Percentiles rank a stretch among this genome's conserved stretches.
Conservation (phyloP, 2,329 filamentous ascomycete species). For the Westerdykella aurantiaca region DNA sequence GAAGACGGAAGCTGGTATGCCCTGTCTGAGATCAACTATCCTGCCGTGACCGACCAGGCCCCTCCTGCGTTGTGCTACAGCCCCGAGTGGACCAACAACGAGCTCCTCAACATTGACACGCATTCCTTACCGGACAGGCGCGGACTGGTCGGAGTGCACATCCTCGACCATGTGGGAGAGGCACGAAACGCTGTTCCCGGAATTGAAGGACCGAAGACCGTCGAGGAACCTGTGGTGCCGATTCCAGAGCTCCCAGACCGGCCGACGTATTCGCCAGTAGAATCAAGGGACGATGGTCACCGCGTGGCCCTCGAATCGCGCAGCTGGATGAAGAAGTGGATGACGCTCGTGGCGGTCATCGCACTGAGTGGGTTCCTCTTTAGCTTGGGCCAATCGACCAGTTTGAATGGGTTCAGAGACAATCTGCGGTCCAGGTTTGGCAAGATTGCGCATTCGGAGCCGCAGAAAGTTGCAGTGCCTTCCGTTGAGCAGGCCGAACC, state of each 20-base stretch:
- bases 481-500: not conserved
- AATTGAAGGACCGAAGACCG: slow-evolving; percentile 22
- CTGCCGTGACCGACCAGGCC: slow-evolving; percentile 70
- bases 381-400: slow-evolving; percentile 3
- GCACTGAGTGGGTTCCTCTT: slow-evolving; percentile 1
- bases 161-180: slow-evolving; percentile 25
- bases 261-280: not conserved
- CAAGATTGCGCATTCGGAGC: slow-evolving; percentile 1
- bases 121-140: slow-evolving; percentile 27
- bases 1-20: slow-evolving; percentile 89
- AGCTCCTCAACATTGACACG: slow-evolving; percentile 23
- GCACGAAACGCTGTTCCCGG: slow-evolving; percentile 10
- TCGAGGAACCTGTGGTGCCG: slow-evolving; percentile 16
- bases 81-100: slow-evolving; percentile 15
- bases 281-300: not conserved
- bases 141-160: slow-evolving; percentile 38
- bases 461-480: not conserved
- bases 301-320: not conserved
- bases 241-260: slow-evolving; percentile 12
- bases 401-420: slow-evolving; percentile 5
- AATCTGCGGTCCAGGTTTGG: slow-evolving; percentile 1
- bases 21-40: slow-evolving; percentile 79
- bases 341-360: slow-evolving; percentile 1
- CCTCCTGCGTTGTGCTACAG: slow-evolving; percentile 53
- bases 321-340: not conserved